phyloP scores from a whole-genome alignment of 1,284 basidiomycete genomes.

The Anthracocystis panici-leucophaei region DNA sequence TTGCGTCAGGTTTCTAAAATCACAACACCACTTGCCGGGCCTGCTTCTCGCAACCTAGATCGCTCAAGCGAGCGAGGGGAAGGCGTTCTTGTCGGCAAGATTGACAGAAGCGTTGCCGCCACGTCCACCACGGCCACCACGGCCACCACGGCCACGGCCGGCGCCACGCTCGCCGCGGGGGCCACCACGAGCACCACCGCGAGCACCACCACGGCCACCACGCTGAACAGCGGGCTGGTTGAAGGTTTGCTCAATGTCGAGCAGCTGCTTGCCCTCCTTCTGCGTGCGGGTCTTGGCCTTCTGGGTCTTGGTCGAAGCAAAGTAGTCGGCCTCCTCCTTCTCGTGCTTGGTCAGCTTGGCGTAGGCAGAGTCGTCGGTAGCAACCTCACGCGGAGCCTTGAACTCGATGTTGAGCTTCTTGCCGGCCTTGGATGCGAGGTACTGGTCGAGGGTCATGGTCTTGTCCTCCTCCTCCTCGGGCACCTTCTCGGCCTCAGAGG shows the following conservation, averaged over 20 bases:
- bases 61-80: slow-evolving; percentile 66
- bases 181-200: slow-evolving; percentile 48
- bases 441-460: slow-evolving; percentile 84
- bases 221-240: slow-evolving; percentile 56
- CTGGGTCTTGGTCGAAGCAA: slow-evolving; percentile 54
- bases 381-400: slow-evolving; percentile 54
- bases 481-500: slow-evolving; percentile 56
- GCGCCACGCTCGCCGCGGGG: slow-evolving; percentile 53
- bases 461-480: slow-evolving; percentile 90
- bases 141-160: slow-evolving; percentile 71
- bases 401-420: slow-evolving; percentile 64
- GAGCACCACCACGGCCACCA: slow-evolving; percentile 54
- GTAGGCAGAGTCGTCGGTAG: slow-evolving; percentile 57
- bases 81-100: slow-evolving; percentile 66
- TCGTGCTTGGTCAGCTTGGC: slow-evolving; percentile 62
- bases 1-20: too few species aligned
- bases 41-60: slow-evolving; percentile 12
- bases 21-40: slow-evolving; percentile 6
- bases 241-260: slow-evolving; percentile 67
- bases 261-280: slow-evolving; percentile 64
- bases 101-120: slow-evolving; percentile 76
- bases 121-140: slow-evolving; percentile 72
- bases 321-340: slow-evolving; percentile 63
- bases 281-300: slow-evolving; percentile 48
- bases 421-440: slow-evolving; percentile 78